A percentile compares a stretch with the other conserved stretches of the same genome.
These are phyloP conservation scores for Jacaranda mimosifolia DNA, from an alignment of 257 asterid genomes.

Conservation along the genomic window DNA sequence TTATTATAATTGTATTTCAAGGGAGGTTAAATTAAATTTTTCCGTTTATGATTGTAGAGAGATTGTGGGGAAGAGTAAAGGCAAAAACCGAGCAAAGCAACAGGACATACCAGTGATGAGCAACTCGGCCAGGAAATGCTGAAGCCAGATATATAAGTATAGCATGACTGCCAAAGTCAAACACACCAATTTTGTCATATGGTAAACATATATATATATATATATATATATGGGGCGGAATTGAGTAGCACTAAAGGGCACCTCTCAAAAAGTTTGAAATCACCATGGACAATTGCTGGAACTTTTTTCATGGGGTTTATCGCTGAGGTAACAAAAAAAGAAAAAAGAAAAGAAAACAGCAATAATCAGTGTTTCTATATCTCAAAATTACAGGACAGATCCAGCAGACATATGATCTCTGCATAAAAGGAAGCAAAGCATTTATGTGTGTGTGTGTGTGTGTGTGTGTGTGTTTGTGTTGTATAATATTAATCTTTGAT, in stretches of 20 bases:
- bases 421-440: no score
- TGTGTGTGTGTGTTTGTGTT: no score
- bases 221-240: neutral
- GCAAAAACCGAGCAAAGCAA: constrained; percentile 14
- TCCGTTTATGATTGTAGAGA: constrained; percentile 11
- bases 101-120: constrained; percentile 85
- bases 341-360: neutral
- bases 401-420: no score
- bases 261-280: constrained; percentile 77
- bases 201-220: no score
- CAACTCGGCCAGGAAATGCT: constrained; percentile 70
- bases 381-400: no score
- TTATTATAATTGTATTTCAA: neutral
- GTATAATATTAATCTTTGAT: neutral
- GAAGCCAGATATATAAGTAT: constrained; percentile 76
- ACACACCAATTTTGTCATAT: neutral
- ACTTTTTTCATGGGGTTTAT: constrained; percentile 83
- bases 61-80: neutral
- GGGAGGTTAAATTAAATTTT: no score
- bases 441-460: no score
- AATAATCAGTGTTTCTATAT: neutral
- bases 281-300: constrained; percentile 57
- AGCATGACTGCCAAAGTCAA: constrained; percentile 72
- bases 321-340: constrained; percentile 52
- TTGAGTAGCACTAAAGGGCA: constrained; percentile 28